Percentiles rank a stretch among this genome's conserved stretches.
These are phyloP conservation scores for Pulveroboletus sp. DNA, from an alignment of 768 basidiomycete genomes.

Conservation along the genomic window DNA sequence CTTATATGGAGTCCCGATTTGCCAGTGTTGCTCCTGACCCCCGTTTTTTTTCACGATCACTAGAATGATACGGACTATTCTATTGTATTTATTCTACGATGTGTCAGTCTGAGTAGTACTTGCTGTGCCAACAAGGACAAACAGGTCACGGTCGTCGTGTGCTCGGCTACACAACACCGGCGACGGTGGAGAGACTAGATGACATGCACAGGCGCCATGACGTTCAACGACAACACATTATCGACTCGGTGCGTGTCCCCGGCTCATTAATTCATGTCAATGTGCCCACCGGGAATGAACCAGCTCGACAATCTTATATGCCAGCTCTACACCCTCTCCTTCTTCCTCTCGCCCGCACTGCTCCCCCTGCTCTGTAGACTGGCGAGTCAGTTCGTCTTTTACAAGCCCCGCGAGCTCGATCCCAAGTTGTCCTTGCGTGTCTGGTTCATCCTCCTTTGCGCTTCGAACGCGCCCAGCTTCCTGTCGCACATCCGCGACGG, in stretches of 20 bases:
- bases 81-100: neutral
- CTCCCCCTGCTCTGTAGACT: constrained; percentile 41
- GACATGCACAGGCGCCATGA: constrained; percentile 61
- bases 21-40: constrained; percentile 6
- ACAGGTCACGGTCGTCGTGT: constrained; percentile 12
- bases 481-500: constrained; percentile 59
- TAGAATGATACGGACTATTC: constrained; percentile 8
- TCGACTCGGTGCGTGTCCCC: constrained; percentile 53
- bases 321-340: constrained; percentile 73
- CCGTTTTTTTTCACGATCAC: neutral
- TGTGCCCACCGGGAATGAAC: constrained; percentile 6
- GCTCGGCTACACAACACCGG: constrained; percentile 10
- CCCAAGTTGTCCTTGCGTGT: constrained; percentile 63
- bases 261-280: constrained; percentile 1
- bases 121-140: constrained; percentile 27
- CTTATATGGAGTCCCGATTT: constrained; percentile 22
- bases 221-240: constrained; percentile 69
- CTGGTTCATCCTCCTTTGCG: constrained; percentile 57
- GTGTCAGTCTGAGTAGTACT: no score
- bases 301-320: constrained; percentile 72
- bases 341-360: constrained; percentile 71
- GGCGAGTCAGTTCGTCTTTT: constrained; percentile 61
- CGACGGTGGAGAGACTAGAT: constrained; percentile 26
- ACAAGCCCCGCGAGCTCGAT: constrained; percentile 66
- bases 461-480: constrained; percentile 57